phyloP scores from a whole-genome alignment of 2,329 filamentous ascomycete species.

The Xylaria sp. region DNA sequence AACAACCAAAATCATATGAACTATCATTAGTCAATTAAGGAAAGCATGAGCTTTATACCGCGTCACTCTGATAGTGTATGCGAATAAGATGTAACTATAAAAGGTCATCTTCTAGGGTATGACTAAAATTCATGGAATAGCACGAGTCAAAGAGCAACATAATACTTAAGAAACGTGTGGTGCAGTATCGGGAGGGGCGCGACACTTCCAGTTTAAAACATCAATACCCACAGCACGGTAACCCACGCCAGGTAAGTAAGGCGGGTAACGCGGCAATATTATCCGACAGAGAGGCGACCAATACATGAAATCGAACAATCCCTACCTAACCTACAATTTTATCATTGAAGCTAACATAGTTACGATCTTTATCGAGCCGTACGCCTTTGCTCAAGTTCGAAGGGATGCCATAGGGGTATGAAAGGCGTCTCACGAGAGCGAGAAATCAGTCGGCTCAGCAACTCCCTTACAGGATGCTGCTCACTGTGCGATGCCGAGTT shows the following conservation, averaged over 20 bases:
- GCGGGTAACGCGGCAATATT: background rate
- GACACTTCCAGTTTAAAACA: too few relatives aligned
- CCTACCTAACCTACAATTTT: background rate
- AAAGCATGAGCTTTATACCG: too few relatives aligned
- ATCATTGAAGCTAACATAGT: background rate
- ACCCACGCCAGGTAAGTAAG: background rate
- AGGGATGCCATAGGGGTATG: background rate
- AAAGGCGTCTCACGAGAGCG: background rate
- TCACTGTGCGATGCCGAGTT: constrained; percentile 8
- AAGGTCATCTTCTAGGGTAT: too few relatives aligned
- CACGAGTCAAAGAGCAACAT: too few relatives aligned
- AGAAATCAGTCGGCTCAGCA: background rate
- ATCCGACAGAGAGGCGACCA: background rate
- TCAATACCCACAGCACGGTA: too few relatives aligned
- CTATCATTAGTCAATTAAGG: too few relatives aligned
- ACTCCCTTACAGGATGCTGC: background rate
- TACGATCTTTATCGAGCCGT: background rate
- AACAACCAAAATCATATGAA: too few relatives aligned
- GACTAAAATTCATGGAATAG: too few relatives aligned
- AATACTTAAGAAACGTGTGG: too few relatives aligned
- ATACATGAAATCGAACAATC: background rate
- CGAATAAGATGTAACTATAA: too few relatives aligned
- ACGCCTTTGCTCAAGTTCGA: background rate
- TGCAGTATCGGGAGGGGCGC: too few relatives aligned
- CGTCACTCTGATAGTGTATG: too few relatives aligned